Conservation (phyloP, 495 filamentous ascomycete genomes). For the Trypethelium eluteriae region DNA sequence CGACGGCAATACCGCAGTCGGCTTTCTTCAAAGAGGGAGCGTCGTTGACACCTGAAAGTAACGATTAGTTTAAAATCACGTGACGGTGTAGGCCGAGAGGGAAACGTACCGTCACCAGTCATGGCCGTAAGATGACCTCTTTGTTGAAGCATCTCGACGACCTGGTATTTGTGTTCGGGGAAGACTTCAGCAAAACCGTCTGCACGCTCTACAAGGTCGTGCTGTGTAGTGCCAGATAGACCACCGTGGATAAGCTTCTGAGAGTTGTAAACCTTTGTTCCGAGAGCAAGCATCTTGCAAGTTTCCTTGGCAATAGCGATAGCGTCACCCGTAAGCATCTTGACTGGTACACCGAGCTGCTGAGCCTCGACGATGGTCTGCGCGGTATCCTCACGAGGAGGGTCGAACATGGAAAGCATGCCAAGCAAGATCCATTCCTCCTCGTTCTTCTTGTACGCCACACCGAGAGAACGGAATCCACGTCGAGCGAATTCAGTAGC, state of each 20-base stretch:
- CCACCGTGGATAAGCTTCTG: slow-evolving; percentile 67
- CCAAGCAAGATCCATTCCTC: slow-evolving; percentile 55
- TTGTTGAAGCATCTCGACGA: slow-evolving; percentile 69
- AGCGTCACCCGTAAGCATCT: slow-evolving; percentile 75
- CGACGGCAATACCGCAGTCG: slow-evolving; percentile 70
- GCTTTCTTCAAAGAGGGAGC: slow-evolving; percentile 67
- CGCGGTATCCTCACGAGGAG: slow-evolving; percentile 68
- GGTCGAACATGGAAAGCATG: slow-evolving; percentile 74
- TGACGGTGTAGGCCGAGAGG: slow-evolving; percentile 2
- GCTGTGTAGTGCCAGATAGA: slow-evolving; percentile 62
- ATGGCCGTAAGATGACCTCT: slow-evolving; percentile 67
- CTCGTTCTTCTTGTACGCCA: slow-evolving; percentile 48
- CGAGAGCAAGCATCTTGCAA: slow-evolving; percentile 70
- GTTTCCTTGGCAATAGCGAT: slow-evolving; percentile 75
- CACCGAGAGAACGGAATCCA: slow-evolving; percentile 76
- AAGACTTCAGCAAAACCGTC: slow-evolving; percentile 72
- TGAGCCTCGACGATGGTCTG: slow-evolving; percentile 72
- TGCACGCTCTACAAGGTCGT: slow-evolving; percentile 68
- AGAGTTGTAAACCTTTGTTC: slow-evolving; percentile 73
- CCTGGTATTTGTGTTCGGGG: slow-evolving; percentile 72
- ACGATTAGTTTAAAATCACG: slow-evolving; percentile 14
- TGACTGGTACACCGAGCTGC: slow-evolving; percentile 65
- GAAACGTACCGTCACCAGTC: slow-evolving; percentile 53
- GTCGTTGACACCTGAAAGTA: slow-evolving; percentile 55
- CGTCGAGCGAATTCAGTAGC: slow-evolving; percentile 65